Evolutionary conservation across 2,329 filamentous ascomycete genomes (phyloP).

Genomic region (Botrytis fragariae): DNA sequence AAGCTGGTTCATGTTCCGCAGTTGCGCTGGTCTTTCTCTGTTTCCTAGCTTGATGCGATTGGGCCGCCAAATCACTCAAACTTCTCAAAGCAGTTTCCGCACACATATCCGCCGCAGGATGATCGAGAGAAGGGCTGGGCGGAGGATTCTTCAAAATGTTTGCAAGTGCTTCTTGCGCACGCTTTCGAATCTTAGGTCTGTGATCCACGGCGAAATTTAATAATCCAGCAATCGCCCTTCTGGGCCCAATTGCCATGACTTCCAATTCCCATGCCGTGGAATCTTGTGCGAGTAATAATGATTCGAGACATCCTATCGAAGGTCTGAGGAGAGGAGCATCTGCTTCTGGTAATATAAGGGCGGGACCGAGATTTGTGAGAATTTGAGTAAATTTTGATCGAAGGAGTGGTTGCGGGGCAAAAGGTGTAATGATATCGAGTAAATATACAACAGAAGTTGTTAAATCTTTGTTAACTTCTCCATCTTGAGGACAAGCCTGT

Average conservation of each 20-base stretch:
- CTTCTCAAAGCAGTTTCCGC: slow-evolving; percentile 85
- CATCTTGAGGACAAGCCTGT: slow-evolving; percentile 65
- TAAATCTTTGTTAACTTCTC: slow-evolving; percentile 75
- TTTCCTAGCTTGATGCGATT: slow-evolving; percentile 62
- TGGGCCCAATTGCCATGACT: slow-evolving; percentile 77
- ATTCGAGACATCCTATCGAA: slow-evolving; percentile 90
- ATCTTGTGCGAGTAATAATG: slow-evolving; percentile 87
- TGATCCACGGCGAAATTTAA: slow-evolving; percentile 81
- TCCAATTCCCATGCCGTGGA: slow-evolving; percentile 82
- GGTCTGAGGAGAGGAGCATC: slow-evolving; percentile 84
- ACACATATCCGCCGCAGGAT: slow-evolving; percentile 94
- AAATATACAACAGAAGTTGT: slow-evolving; percentile 89
- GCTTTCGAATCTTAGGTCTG: slow-evolving; percentile 89
- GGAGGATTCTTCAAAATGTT: slow-evolving; percentile 82
- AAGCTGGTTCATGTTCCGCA: slow-evolving; percentile 69
- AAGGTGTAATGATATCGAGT: slow-evolving; percentile 85
- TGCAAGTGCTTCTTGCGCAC: slow-evolving; percentile 84
- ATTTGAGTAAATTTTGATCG: slow-evolving; percentile 95
- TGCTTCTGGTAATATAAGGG: slow-evolving; percentile 74
- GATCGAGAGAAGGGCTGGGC: slow-evolving; percentile 87
- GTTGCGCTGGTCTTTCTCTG: slow-evolving; percentile 58
- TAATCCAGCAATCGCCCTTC: slow-evolving; percentile 82
- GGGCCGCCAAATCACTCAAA: slow-evolving; percentile 69
- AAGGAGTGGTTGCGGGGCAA: slow-evolving; percentile 80
- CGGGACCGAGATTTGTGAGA: slow-evolving; percentile 78